Conservation (phyloP, 495 filamentous ascomycete species). For the Penicillium malachiteum region DNA sequence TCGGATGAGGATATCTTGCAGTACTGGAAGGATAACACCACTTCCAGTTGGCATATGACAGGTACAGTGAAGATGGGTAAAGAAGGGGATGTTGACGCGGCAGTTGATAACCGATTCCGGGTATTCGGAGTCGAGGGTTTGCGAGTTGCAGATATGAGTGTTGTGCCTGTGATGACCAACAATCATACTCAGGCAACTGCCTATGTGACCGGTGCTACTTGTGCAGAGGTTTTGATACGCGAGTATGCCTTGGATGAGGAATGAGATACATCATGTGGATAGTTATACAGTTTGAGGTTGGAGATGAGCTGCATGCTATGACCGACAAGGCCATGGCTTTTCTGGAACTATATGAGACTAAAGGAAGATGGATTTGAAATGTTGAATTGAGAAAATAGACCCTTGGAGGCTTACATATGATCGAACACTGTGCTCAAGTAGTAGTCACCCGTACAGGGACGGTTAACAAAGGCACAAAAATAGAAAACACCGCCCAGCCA, state of each 20-base stretch:
- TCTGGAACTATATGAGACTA: no score
- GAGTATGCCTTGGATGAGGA: slow-evolving; percentile 20
- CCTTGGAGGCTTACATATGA: no score
- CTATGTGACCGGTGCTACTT: slow-evolving; percentile 33
- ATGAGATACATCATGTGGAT: neutral
- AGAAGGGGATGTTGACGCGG: slow-evolving; percentile 43
- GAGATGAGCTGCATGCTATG: no score
- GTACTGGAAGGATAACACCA: slow-evolving; percentile 37
- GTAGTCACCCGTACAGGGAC: neutral
- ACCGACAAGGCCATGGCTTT: no score
- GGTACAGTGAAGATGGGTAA: slow-evolving; percentile 64
- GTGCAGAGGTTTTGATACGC: slow-evolving; percentile 26
- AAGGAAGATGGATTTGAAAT: no score
- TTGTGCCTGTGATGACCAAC: slow-evolving; percentile 56
- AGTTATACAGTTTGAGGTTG: neutral
- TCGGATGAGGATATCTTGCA: slow-evolving; percentile 58
- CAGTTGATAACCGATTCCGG: slow-evolving; percentile 55
- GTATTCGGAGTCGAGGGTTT: slow-evolving; percentile 56
- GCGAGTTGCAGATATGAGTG: slow-evolving; percentile 65
- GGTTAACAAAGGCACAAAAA: neutral
- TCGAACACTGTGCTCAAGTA: no score
- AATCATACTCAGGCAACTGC: slow-evolving; percentile 42
- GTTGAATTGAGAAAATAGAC: no score
- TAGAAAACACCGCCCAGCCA: slow-evolving; percentile 20
- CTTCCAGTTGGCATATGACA: slow-evolving; percentile 54